A percentile compares a stretch with the other conserved stretches of the same genome.
Conservation (phyloP, 108 stramenopile species). For the Poteriospumella lacustris region DNA sequence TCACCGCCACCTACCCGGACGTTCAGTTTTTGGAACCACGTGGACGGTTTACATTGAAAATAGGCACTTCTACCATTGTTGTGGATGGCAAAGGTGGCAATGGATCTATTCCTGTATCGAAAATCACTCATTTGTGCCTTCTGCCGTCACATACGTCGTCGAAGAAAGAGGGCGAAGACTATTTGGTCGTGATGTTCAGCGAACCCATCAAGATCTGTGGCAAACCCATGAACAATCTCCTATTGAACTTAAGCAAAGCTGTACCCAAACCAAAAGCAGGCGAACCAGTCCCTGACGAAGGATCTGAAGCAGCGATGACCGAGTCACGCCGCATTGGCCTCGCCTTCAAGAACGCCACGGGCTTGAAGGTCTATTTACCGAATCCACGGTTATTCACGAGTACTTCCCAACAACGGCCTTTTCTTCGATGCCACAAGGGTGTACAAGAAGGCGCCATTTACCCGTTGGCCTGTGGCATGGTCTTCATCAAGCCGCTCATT, state of each 20-base stretch:
- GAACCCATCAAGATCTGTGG: not conserved
- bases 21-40: slow-evolving; percentile 12
- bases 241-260: not conserved
- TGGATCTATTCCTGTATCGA: not conserved
- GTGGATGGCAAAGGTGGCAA: not conserved
- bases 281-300: not conserved
- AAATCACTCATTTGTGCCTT: not conserved
- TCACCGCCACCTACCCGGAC: not conserved
- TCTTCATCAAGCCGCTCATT: slow-evolving; percentile 11
- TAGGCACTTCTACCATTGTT: not conserved
- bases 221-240: not conserved
- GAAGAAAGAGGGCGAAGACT: slow-evolving; percentile 30
- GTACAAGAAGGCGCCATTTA: slow-evolving; percentile 20
- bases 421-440: slow-evolving; percentile 16
- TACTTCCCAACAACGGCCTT: not conserved
- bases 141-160: not conserved
- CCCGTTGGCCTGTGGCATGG: not conserved
- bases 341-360: not conserved
- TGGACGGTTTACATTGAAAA: not conserved
- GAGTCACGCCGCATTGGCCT: not conserved
- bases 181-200: not conserved
- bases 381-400: not conserved
- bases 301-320: not conserved
- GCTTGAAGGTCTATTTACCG: not conserved
- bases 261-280: not conserved